A percentile compares a stretch with the other conserved stretches of the same genome.
phyloP scores from a whole-genome alignment of 176 grass and related monocot genomes.

The Aegilops longissima region DNA sequence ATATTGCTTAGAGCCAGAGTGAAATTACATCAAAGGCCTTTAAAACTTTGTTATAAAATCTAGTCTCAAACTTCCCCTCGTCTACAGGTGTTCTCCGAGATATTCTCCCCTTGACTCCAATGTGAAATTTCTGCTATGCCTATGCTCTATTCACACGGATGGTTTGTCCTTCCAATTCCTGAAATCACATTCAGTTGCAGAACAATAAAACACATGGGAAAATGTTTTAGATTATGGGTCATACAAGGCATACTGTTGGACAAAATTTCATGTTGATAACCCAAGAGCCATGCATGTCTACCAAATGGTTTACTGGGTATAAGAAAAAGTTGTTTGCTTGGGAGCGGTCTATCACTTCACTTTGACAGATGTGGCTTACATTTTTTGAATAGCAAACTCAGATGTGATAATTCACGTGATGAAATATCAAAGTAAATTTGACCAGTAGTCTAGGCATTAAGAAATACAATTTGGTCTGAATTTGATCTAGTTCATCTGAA shows the following conservation, averaged over 20 bases:
- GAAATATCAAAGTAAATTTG: background rate
- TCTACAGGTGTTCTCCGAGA: slow-evolving; percentile 17
- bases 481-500: slow-evolving; percentile 3
- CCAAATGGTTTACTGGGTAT: background rate
- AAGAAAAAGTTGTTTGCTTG: background rate
- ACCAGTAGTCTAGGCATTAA: background rate
- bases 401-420: background rate
- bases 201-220: slow-evolving; percentile 1
- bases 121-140: slow-evolving; percentile 24
- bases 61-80: slow-evolving; percentile 18
- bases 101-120: background rate
- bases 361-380: background rate
- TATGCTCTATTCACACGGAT: slow-evolving; percentile 96
- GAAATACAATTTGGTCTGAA: background rate
- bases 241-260: background rate
- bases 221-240: background rate
- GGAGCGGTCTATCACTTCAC: background rate
- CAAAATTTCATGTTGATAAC: background rate
- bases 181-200: slow-evolving; percentile 38
- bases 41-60: slow-evolving; percentile 30
- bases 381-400: background rate
- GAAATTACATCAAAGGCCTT: slow-evolving; percentile 9
- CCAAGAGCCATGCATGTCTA: background rate
- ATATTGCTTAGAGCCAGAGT: background rate
- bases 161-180: slow-evolving; percentile 95